Conservation (phyloP, 495 filamentous ascomycete genomes). For the Hyaloscypha bicolor region DNA sequence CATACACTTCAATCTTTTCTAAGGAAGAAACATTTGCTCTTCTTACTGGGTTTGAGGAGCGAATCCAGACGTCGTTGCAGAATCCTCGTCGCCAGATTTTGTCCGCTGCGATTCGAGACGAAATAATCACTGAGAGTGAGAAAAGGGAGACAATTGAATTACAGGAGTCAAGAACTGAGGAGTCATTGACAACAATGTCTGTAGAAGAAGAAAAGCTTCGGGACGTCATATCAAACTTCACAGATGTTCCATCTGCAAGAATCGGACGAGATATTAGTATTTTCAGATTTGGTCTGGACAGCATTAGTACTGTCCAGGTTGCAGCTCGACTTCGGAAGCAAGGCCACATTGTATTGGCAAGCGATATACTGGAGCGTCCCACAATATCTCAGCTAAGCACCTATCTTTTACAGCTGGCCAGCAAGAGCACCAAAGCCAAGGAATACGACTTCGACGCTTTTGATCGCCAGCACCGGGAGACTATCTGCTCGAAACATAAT, state of each 20-base stretch:
- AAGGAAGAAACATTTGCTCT: slow-evolving; percentile 9
- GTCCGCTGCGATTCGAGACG: slow-evolving; percentile 41
- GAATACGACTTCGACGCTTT: slow-evolving; percentile 41
- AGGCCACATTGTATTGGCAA: slow-evolving; percentile 56
- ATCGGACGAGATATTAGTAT: slow-evolving; percentile 68
- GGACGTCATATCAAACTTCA: slow-evolving; percentile 57
- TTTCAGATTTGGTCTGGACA: slow-evolving; percentile 85
- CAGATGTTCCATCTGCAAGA: slow-evolving; percentile 47
- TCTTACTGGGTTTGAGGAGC: slow-evolving; percentile 22
- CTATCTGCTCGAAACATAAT: slow-evolving; percentile 34
- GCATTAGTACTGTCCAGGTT: slow-evolving; percentile 81
- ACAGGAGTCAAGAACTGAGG: slow-evolving; percentile 6
- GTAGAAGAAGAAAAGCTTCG: slow-evolving; percentile 52
- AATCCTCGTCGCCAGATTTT: slow-evolving; percentile 35
- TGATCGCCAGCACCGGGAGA: slow-evolving; percentile 41
- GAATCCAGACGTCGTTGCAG: slow-evolving; percentile 21
- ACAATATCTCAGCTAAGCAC: slow-evolving; percentile 50
- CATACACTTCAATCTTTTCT: slow-evolving; percentile 31
- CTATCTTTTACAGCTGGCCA: slow-evolving; percentile 27
- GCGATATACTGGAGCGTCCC: slow-evolving; percentile 68
- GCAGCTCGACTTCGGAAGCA: slow-evolving; percentile 62
- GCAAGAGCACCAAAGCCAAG: not conserved
- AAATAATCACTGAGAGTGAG: slow-evolving; percentile 37
- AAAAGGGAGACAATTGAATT: slow-evolving; percentile 12
- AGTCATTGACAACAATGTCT: slow-evolving; percentile 46